Evolutionary conservation across 345 rosid species (phyloP), one percentile per base, ranked within the genome.

Genomic region (Salix viminalis): DNA sequence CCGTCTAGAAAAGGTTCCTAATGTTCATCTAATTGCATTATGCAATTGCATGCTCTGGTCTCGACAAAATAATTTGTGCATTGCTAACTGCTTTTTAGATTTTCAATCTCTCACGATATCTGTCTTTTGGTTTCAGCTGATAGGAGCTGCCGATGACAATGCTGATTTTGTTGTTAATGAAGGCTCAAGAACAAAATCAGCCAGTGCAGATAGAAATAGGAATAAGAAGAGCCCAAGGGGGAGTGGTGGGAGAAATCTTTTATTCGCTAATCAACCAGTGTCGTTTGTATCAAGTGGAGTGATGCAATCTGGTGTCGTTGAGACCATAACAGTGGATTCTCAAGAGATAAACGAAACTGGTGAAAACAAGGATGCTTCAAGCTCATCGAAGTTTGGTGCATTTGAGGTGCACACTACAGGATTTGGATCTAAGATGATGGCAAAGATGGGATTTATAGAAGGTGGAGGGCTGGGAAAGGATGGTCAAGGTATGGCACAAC

Each of bases 401-500:
- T 94, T 96, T 32, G 98, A 96, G 92, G 83, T 88, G 23, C 97
- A 94, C 80, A 96, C 99, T 11, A 89, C 82, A 82, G 98, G 97
- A 16, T 91, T 91, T 75, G 97, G 98, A 79, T 93, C 98, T 41
- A 94, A 93, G 87, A 89, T 94, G 93, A 91, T 94, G 97, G 97
- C 91, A 0, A 94, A 85, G 78, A 95, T 95, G 99, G 97, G 98
- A 75, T 95, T 79, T 58, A 75, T 89, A 64, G 93, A 89, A 81
- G 98, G 98, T n/a, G 88, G 86, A 8, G 99, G 98, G 34, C 73
- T 93, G 58, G 96, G 99, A 64, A 95, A 88, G 77, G 98, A 88
- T 72, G 92, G 96, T 79, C 89, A 87, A 68, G 99, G 99, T 69
- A 88, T 93, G 73, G 84, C 91, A 14, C 81, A 82, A 65, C 97